These are phyloP conservation scores for Fusarium beomiforme DNA, from an alignment of 2,329 filamentous ascomycete species.

Conservation along the genomic window DNA sequence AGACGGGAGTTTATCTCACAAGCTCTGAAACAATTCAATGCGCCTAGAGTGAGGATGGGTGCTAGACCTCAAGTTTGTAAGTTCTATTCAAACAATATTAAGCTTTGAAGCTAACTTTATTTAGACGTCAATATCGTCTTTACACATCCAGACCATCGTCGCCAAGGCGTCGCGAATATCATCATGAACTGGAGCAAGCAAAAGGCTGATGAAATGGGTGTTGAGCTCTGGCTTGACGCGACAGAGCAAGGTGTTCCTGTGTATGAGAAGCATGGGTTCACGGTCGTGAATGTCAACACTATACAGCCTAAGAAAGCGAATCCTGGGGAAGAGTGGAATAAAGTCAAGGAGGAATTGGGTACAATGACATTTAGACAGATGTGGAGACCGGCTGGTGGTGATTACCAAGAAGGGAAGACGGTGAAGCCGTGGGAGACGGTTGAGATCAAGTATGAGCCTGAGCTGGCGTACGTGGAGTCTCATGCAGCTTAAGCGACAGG, in stretches of 20 bases:
- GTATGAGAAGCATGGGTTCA: slow-evolving; percentile 38
- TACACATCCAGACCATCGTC: slow-evolving; percentile 35
- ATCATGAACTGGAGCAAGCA: slow-evolving; percentile 37
- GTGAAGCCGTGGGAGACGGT: slow-evolving; percentile 29
- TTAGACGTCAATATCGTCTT: slow-evolving; percentile 37
- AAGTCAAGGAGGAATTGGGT: slow-evolving; percentile 22
- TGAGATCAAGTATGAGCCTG: background rate
- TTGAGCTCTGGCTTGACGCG: slow-evolving; percentile 39
- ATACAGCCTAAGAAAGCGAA: slow-evolving; percentile 11
- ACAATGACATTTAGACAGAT: slow-evolving; percentile 33
- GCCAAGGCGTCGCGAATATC: slow-evolving; percentile 34
- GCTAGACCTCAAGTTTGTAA: slow-evolving; percentile 36
- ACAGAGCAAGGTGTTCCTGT: slow-evolving; percentile 35
- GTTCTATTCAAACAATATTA: background rate
- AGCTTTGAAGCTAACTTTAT: background rate
- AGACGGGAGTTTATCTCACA: slow-evolving; percentile 26
- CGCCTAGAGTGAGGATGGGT: slow-evolving; percentile 28
- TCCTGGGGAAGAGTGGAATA: slow-evolving; percentile 25
- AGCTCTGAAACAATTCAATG: slow-evolving; percentile 30
- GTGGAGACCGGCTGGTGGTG: slow-evolving; percentile 35
- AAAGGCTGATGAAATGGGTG: slow-evolving; percentile 39
- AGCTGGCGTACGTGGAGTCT: background rate
- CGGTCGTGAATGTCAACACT: slow-evolving; percentile 21
- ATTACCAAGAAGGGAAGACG: slow-evolving; percentile 26
- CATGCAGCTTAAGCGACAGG: background rate